Evolutionary conservation across 805 yeast species (phyloP).

Genomic region (Saturnispora silvae): DNA sequence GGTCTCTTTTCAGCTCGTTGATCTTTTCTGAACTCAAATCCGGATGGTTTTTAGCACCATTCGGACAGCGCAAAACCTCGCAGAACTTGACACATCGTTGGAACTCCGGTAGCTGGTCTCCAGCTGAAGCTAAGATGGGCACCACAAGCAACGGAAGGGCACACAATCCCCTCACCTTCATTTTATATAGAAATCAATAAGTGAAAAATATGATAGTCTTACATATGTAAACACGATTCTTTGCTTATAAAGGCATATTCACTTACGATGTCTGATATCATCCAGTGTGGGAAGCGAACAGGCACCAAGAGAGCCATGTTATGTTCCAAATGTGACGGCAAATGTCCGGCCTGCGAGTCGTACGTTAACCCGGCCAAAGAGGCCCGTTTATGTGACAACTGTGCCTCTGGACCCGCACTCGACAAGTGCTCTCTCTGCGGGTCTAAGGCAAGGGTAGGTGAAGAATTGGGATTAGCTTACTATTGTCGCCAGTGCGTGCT

Average conservation of each 20-base stretch:
- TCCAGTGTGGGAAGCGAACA: conserved; percentile 73
- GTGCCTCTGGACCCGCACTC: conserved; percentile 60
- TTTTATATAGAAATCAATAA: no score
- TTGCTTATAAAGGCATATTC: background rate
- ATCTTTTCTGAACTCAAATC: conserved; percentile 18
- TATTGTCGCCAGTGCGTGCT: conserved; percentile 81
- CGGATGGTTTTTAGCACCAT: conserved; percentile 16
- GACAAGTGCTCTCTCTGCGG: conserved; percentile 77
- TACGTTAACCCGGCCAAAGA: conserved; percentile 57
- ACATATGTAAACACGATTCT: background rate
- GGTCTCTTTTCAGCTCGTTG: conserved; percentile 19
- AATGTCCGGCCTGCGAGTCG: conserved; percentile 86
- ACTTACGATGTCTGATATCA: conserved; percentile 5
- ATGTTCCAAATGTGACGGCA: conserved; percentile 83
- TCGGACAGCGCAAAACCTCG: conserved; percentile 24
- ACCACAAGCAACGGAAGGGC: background rate
- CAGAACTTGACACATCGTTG: conserved; percentile 47
- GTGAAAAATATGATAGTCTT: no score
- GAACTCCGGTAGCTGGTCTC: conserved; percentile 51
- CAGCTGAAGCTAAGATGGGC: conserved; percentile 36
- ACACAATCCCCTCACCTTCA: background rate
- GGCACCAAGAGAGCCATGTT: conserved; percentile 62
- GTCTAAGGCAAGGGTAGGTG: conserved; percentile 33
- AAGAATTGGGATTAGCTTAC: conserved; percentile 46
- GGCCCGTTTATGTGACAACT: conserved; percentile 75